These are phyloP conservation scores for Exophiala xenobiotica DNA, from an alignment of 2,329 filamentous ascomycete species.

Conservation along the genomic window DNA sequence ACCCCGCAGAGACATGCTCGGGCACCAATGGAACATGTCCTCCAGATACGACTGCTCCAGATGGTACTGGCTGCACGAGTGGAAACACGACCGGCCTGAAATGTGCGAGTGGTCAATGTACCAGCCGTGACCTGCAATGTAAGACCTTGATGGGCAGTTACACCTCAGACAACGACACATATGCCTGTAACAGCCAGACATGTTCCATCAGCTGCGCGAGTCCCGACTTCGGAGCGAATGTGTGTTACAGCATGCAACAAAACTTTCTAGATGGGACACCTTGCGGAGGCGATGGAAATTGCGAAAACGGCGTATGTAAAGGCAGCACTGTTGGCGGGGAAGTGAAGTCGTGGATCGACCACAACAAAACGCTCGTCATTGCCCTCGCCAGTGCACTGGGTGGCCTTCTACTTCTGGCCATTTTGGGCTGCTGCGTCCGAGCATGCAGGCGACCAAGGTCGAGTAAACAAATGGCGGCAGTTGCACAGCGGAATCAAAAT, in stretches of 20 bases:
- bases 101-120: constrained; percentile 93
- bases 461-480: constrained; percentile 5
- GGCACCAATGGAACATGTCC: constrained; percentile 74
- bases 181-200: constrained; percentile 69
- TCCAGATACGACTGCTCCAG: constrained; percentile 63
- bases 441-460: constrained; percentile 48
- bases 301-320: constrained; percentile 73
- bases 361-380: constrained; percentile 79
- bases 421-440: constrained; percentile 66
- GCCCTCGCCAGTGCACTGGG: constrained; percentile 72
- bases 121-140: constrained; percentile 86
- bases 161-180: constrained; percentile 72
- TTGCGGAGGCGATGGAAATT: constrained; percentile 77
- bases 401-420: constrained; percentile 65
- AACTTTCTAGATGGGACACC: constrained; percentile 91
- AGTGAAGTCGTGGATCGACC: constrained; percentile 71
- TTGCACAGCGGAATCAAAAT: not conserved
- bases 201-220: constrained; percentile 77
- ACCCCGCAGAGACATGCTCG: constrained; percentile 79
- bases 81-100: constrained; percentile 60
- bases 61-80: constrained; percentile 64
- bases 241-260: constrained; percentile 76
- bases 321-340: constrained; percentile 69
- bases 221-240: constrained; percentile 62
- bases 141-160: constrained; percentile 76